phyloP scores from a whole-genome alignment of 306 rosid species.

The Begonia fuchsioides region DNA sequence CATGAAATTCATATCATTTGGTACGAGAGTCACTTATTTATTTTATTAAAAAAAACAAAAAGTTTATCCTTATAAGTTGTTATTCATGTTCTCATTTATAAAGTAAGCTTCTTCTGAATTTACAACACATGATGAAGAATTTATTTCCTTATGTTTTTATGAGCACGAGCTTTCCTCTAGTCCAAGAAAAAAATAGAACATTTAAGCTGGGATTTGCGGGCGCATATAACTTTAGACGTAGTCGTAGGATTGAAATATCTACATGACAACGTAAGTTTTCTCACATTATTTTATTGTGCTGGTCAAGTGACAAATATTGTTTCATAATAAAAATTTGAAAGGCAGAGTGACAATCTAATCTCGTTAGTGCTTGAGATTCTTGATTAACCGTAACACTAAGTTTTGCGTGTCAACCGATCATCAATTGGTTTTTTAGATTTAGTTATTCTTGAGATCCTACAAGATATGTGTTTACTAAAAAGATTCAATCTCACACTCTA shows the following conservation, averaged over 20 bases:
- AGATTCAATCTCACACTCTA: slow-evolving; percentile 3
- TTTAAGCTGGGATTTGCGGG: slow-evolving; percentile 81
- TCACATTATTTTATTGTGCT: slow-evolving; percentile 2
- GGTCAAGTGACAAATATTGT: too few relatives aligned
- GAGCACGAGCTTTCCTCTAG: slow-evolving; percentile 2
- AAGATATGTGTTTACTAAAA: neutral
- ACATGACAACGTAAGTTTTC: slow-evolving; percentile 78
- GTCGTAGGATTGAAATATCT: slow-evolving; percentile 97
- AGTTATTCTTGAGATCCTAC: too few relatives aligned
- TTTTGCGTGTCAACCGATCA: too few relatives aligned
- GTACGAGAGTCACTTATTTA: too few relatives aligned
- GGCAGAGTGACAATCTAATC: too few relatives aligned
- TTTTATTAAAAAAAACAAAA: too few relatives aligned
- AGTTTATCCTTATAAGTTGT: too few relatives aligned
- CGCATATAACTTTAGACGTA: slow-evolving; percentile 71
- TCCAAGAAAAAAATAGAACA: slow-evolving; percentile 47
- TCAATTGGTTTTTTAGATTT: too few relatives aligned
- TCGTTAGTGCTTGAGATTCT: too few relatives aligned
- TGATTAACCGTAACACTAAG: too few relatives aligned
- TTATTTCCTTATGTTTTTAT: neutral
- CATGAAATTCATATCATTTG: too few relatives aligned
- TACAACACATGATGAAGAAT: neutral
- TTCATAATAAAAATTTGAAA: too few relatives aligned
- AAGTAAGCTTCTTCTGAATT: slow-evolving; percentile 35
- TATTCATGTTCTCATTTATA: slow-evolving; percentile 91